A percentile compares a stretch with the other conserved stretches of the same genome.
Evolutionary conservation across 192 early-diverging fungal species (phyloP).

Genomic region (Funneliformis geosporum): DNA sequence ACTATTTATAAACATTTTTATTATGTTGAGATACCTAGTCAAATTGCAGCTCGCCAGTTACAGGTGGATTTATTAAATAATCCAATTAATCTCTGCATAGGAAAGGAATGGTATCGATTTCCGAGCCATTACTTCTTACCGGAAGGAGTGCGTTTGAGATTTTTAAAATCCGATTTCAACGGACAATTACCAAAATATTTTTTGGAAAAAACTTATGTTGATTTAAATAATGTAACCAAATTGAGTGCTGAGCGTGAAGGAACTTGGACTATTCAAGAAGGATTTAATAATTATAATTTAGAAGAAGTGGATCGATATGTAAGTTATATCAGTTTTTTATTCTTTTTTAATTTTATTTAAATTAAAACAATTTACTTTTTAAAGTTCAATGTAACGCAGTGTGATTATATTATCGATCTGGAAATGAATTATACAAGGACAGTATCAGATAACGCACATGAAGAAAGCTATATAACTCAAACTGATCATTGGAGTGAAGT

Average conservation of each 20-base stretch:
- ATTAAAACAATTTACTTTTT: neutral
- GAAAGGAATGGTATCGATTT: conserved; percentile 95
- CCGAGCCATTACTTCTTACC: conserved; percentile 92
- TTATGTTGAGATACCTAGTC: conserved; percentile 32
- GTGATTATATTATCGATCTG: conserved; percentile 71
- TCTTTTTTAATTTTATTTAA: conserved; percentile 5
- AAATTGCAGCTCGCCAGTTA: conserved; percentile 38
- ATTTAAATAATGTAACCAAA: neutral
- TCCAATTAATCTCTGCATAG: conserved; percentile 71
- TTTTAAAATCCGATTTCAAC: conserved; percentile 68
- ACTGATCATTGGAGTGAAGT: conserved; percentile 54
- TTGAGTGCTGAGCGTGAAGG: conserved; percentile 23
- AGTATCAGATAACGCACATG: conserved; percentile 15
- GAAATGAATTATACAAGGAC: conserved; percentile 38
- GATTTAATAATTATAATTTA: conserved; percentile 70
- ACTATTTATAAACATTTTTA: conserved; percentile 57
- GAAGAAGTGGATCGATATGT: conserved; percentile 67
- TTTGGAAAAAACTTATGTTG: conserved; percentile 41
- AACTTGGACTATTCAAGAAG: conserved; percentile 42
- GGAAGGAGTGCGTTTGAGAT: conserved; percentile 63
- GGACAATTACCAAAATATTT: conserved; percentile 88
- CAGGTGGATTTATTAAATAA: conserved; percentile 28
- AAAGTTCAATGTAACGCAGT: conserved; percentile 50
- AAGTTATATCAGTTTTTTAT: conserved; percentile 24
- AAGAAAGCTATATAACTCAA: conserved; percentile 51